These are phyloP conservation scores for Colletotrichum sojae DNA, from an alignment of 2,329 filamentous ascomycete genomes.

Conservation along the genomic window DNA sequence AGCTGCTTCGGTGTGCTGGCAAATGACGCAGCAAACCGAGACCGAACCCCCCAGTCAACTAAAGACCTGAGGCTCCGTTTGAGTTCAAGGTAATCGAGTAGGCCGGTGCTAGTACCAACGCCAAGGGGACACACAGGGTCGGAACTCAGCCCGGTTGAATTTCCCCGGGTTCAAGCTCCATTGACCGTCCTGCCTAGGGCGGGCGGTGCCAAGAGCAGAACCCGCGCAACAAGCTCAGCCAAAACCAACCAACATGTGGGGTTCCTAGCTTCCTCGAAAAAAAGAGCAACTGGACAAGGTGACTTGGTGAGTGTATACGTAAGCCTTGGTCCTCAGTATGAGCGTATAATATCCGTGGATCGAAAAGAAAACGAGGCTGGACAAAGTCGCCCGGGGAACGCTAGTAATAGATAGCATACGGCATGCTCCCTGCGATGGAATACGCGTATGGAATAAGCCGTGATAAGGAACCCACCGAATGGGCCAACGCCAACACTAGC, in stretches of 20 bases:
- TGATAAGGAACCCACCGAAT: constrained; percentile 12
- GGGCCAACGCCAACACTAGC: neutral
- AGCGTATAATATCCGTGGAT: too few species aligned
- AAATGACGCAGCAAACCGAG: too few species aligned
- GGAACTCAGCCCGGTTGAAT: neutral
- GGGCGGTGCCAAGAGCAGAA: too few species aligned
- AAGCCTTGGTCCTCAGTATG: too few species aligned
- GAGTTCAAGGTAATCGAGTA: neutral
- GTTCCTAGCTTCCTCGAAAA: too few species aligned
- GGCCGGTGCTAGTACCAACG: neutral
- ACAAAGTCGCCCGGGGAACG: neutral
- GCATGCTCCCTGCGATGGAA: neutral
- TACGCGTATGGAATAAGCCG: constrained; percentile 24
- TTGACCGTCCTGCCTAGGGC: too few species aligned
- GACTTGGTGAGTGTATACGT: too few species aligned
- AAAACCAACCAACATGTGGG: too few species aligned
- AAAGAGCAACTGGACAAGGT: too few species aligned
- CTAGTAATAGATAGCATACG: neutral
- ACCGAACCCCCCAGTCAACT: neutral
- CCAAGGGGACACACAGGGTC: neutral
- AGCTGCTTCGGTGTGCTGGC: too few species aligned
- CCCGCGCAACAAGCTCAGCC: too few species aligned
- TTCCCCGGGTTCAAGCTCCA: too few species aligned
- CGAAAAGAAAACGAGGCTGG: neutral
- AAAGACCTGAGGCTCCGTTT: neutral